Evolutionary conservation across 306 rosid species (phyloP).

Genomic region (Acacia acuminata): DNA sequence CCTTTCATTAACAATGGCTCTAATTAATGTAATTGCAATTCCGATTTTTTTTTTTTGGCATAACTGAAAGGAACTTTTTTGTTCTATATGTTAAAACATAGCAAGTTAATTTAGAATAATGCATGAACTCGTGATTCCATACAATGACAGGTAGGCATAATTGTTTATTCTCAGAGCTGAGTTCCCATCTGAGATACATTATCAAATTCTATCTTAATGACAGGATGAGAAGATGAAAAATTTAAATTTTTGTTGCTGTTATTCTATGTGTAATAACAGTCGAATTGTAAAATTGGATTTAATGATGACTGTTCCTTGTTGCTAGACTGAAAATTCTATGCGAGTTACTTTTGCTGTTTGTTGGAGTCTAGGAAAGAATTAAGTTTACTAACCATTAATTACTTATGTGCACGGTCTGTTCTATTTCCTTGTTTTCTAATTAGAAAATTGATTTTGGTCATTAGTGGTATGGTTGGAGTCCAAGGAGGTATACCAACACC

Average conservation of each 20-base stretch:
- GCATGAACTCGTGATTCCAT: not conserved
- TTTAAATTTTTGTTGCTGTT: not conserved
- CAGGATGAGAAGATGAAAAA: not conserved
- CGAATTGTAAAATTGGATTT: not conserved
- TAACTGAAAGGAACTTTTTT: not conserved
- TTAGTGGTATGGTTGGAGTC: not conserved
- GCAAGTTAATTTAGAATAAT: not conserved
- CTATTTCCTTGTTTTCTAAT: not conserved
- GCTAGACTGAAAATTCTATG: not conserved
- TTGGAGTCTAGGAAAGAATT: not conserved
- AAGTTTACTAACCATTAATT: not conserved
- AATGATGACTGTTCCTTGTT: not conserved
- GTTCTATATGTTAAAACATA: not conserved
- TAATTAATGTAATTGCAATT: not conserved
- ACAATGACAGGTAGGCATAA: not conserved
- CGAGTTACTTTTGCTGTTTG: not conserved
- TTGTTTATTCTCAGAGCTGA: slow-evolving; percentile 20
- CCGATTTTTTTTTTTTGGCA: not conserved
- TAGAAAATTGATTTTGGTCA: not conserved
- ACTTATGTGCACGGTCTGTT: not conserved
- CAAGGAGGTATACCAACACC: not conserved
- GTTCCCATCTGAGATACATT: slow-evolving; percentile 5
- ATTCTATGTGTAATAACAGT: not conserved
- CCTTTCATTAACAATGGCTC: slow-evolving; percentile 9
- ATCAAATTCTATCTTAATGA: not conserved